Base-by-base conservation (phyloP, 352 stramenopile genomes). In the Globisporangium lucens region DNA sequence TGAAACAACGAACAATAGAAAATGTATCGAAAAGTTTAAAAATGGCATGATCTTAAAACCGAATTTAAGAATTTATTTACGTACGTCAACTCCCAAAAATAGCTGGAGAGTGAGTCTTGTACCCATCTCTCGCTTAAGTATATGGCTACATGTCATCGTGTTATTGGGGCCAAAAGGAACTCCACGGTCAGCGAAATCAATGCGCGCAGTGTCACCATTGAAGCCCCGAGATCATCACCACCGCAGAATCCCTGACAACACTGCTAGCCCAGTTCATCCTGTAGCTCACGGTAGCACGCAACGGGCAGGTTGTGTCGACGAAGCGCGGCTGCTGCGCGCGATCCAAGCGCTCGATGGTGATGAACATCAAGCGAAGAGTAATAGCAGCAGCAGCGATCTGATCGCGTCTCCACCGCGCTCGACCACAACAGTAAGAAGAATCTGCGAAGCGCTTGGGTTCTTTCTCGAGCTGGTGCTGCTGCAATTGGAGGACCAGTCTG, bases 311-410 rank as follows among this genome's bases (percentile, higher is more conserved):
- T 57, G 17, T 17, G 35, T 77, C 13, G 63, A 71, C n/a, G 75
- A 86, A 6, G 33, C 69, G 7, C 71, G 69, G 43, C 46, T 90
- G 22, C 68, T 82, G 22, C 30, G 52, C 52, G 75, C 79, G 9
- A 88, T 90, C 20, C 77, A 80, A 51, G 56, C 68, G 1, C 70
- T 90, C 6, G 80, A 90, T 9, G 47, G 43, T 38, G 56, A 43
- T 1, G 30, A 10, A 10, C 5, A 8, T 61, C 17, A 12, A 5
- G 2, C 20, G 20, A 6, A 24, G 1, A 27, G 17, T 13, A 24
- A 24, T 4, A 52, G 3, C 5, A 27, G 51, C 17, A 55, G 49
- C 22, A 2, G 1, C 36, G 15, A 41, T 41, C 36, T 12, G 4
- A 12, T 41, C 30, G 30, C 3, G 30, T 33, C 41, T 49, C 17